Percentiles rank a stretch among this genome's conserved stretches.
phyloP scores from a whole-genome alignment of 495 filamentous ascomycete genomes.

The Hyaloscypha finlandica region DNA sequence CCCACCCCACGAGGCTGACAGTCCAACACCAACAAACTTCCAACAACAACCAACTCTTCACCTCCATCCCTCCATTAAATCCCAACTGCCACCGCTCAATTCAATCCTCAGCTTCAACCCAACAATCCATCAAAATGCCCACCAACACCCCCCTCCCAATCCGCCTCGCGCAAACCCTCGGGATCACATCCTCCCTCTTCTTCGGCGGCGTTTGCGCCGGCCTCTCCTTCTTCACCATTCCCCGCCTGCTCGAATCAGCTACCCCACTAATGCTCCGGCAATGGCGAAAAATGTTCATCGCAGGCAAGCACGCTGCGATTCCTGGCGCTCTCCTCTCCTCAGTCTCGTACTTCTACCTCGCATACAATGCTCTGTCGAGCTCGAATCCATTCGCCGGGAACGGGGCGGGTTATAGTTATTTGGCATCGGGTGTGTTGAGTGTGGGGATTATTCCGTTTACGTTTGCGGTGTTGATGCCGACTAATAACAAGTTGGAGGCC shows the following conservation, averaged over 20 bases:
- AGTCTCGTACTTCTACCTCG: conserved; percentile 46
- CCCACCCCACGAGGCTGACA: neutral
- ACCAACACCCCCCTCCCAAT: conserved; percentile 32
- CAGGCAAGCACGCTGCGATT: conserved; percentile 39
- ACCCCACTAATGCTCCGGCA: conserved; percentile 51
- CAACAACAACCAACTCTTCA: neutral
- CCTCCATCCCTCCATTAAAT: neutral
- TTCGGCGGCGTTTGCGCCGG: conserved; percentile 43
- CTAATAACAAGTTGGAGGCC: conserved; percentile 44
- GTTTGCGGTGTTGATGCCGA: conserved; percentile 41
- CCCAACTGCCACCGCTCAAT: neutral
- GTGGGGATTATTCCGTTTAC: conserved; percentile 54
- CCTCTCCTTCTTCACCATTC: conserved; percentile 42
- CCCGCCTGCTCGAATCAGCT: conserved; percentile 54
- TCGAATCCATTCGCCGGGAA: neutral
- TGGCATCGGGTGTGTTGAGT: conserved; percentile 42
- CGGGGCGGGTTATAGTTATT: conserved; percentile 34
- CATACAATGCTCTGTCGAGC: conserved; percentile 32
- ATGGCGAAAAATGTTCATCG: conserved; percentile 39
- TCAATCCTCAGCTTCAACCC: too few relatives aligned
- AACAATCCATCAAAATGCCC: conserved; percentile 8
- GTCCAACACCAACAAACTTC: neutral
- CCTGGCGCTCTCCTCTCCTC: conserved; percentile 36
- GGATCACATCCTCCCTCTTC: conserved; percentile 48
- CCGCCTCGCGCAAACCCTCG: conserved; percentile 47